Evolutionary conservation across 139 green algal genomes (phyloP).

Genomic region (Chlamydomonas sp.): DNA sequence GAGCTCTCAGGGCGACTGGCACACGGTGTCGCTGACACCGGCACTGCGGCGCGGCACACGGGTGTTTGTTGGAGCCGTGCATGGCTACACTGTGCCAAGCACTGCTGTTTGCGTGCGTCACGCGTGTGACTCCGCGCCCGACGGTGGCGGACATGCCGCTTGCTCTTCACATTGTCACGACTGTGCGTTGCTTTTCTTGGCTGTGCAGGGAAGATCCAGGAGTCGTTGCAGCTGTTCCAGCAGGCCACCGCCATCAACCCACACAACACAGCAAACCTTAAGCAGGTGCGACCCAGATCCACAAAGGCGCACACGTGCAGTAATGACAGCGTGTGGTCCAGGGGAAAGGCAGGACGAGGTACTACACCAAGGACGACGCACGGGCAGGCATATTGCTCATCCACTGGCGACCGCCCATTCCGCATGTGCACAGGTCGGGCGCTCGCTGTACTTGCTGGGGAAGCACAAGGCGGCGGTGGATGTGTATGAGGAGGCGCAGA

Average conservation of each 20-base stretch:
- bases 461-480: slow-evolving; percentile 79
- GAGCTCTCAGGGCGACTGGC: too few species aligned
- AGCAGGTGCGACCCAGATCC: slow-evolving; percentile 62
- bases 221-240: slow-evolving; percentile 82
- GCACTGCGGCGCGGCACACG: too few species aligned
- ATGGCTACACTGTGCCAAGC: background rate
- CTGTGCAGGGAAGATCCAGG: slow-evolving; percentile 69
- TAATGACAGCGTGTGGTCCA: too few species aligned
- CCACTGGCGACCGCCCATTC: background rate
- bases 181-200: background rate
- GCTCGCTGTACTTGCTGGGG: slow-evolving; percentile 78
- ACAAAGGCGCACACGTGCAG: too few species aligned
- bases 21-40: too few species aligned
- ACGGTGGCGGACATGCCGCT: background rate
- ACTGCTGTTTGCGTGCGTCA: background rate
- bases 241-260: slow-evolving; percentile 75
- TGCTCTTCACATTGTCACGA: background rate
- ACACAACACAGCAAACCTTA: slow-evolving; percentile 76
- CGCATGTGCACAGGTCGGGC: slow-evolving; percentile 65
- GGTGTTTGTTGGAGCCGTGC: too few species aligned
- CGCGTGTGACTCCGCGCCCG: background rate
- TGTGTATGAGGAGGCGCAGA: slow-evolving; percentile 81
- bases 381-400: too few species aligned
- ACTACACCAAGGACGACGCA: too few species aligned
- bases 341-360: too few species aligned